phyloP scores from a whole-genome alignment of 805 yeast genomes.

The Ogataea kodamae region DNA sequence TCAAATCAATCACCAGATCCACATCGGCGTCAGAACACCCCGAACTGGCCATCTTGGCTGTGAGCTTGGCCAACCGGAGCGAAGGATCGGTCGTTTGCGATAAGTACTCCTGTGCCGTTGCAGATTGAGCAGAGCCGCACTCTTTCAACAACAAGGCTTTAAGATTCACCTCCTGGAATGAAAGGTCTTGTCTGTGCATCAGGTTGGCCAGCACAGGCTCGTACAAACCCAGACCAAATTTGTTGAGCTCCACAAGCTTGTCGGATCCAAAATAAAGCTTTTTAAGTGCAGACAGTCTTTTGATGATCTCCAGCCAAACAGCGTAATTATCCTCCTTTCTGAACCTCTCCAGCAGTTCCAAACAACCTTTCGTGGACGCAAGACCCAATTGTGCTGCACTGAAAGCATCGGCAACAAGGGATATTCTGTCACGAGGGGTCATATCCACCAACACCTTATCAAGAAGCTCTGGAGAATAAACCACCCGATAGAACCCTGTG shows the following conservation, averaged over 20 bases:
- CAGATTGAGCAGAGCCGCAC: slow-evolving; percentile 39
- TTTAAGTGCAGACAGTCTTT: slow-evolving; percentile 36
- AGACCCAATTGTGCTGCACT: slow-evolving; percentile 48
- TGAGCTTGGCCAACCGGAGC: slow-evolving; percentile 40
- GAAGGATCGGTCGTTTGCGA: slow-evolving; percentile 34
- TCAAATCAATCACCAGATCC: slow-evolving; percentile 44
- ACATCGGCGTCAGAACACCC: slow-evolving; percentile 35
- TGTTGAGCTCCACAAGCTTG: slow-evolving; percentile 27
- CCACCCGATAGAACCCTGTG: slow-evolving; percentile 51
- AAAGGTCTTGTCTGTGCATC: slow-evolving; percentile 15
- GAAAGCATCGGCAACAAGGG: slow-evolving; percentile 50
- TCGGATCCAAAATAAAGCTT: slow-evolving; percentile 37
- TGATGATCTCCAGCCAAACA: slow-evolving; percentile 54
- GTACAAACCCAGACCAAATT: slow-evolving; percentile 35
- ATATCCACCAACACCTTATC: slow-evolving; percentile 39
- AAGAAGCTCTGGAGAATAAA: slow-evolving; percentile 44
- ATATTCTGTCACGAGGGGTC: slow-evolving; percentile 48
- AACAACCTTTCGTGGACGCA: slow-evolving; percentile 39
- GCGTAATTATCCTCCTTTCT: slow-evolving; percentile 38
- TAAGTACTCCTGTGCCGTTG: slow-evolving; percentile 25
- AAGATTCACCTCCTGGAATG: slow-evolving; percentile 30
- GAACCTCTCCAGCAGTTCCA: slow-evolving; percentile 38
- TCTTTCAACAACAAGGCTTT: slow-evolving; percentile 38
- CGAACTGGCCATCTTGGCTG: slow-evolving; percentile 40
- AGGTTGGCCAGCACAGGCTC: slow-evolving; percentile 29